Evolutionary conservation across 768 basidiomycete species (phyloP), one percentile per base, ranked within the genome.

Genomic region (Megacollybia marginata): DNA sequence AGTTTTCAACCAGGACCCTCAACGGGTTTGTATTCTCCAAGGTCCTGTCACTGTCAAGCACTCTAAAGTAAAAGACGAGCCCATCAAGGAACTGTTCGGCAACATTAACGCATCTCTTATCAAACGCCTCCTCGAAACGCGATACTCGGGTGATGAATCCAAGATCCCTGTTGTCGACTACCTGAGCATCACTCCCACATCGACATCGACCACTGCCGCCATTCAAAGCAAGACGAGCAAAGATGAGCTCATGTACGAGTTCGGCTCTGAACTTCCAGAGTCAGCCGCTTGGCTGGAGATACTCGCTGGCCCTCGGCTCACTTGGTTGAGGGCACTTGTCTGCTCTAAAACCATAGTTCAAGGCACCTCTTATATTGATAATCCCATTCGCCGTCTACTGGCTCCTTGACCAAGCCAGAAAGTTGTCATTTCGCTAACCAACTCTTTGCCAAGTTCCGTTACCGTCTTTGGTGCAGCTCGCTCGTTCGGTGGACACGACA

Each of bases 1-100:
- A 12, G 93, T 99, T 38, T 96, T 98, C 61, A 95, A 98, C 69
- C 92, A 95, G 69, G 96, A 98, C 66, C 95, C 95, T 20, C 91
- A 99, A 66, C 87, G 96, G 54, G 94, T 98, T 23, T 95, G 92
- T 62, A 95, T 99, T 58, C 80, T 99, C 47, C 93, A 96, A 69
- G 96, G 96, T 18, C 96, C 96, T 12, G 87, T 99, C 46, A 93
- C 96, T 1, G 92, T 82, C 53, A 93, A 89, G 66, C 83, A 92
- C 67, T 83, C 91, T 9, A 82, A 72, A 38, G 72, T 82, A 60
- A 95, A 92, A 67, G 92, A 99, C 59, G 92, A 95, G 66, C 93
- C 96, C 7, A 86, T 98, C 65, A 88, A 85, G 58, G 88, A 95
- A 31, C 73, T 99, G 48, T 79, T 99, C 46, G 93, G 91, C 47